Evolutionary conservation across 352 stramenopile species (phyloP).

Genomic region (Discostella stelligera): DNA sequence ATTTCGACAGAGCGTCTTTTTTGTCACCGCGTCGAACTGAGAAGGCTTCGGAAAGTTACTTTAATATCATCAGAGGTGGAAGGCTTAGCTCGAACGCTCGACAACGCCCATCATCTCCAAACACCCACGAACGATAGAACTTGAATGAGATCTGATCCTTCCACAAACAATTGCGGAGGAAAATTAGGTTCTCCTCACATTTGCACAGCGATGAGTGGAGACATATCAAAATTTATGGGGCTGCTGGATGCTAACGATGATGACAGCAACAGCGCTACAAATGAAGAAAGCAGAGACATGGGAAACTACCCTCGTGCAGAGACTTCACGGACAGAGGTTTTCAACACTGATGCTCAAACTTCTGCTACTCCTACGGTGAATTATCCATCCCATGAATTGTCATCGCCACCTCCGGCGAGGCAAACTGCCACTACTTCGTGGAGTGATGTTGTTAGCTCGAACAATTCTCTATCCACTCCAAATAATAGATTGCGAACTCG

Average conservation of each 20-base stretch:
- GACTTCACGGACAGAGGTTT: neutral
- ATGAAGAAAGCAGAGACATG: conserved; percentile 2
- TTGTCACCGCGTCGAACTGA: no score
- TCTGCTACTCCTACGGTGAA: no score
- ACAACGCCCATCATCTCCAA: neutral
- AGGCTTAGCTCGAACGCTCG: neutral
- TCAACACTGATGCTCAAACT: neutral
- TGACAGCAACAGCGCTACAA: neutral
- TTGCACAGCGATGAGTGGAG: conserved; percentile 28
- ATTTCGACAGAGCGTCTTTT: no score
- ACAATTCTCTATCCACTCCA: conserved; percentile 11
- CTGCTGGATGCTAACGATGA: conserved; percentile 4
- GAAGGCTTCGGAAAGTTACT: no score
- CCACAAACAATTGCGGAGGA: conserved; percentile 25
- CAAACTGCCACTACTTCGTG: no score
- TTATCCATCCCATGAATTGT: no score
- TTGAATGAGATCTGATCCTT: conserved; percentile 32
- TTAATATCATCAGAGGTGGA: neutral
- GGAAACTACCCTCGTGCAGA: neutral
- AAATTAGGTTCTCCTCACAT: conserved; percentile 47
- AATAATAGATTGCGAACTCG: conserved; percentile 28
- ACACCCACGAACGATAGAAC: neutral
- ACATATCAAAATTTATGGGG: conserved; percentile 37
- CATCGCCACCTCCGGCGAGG: neutral
- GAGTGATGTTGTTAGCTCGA: conserved; percentile 41